These are phyloP conservation scores for Colletotrichum liriopes DNA, from an alignment of 2,329 filamentous ascomycete genomes.

Conservation along the genomic window DNA sequence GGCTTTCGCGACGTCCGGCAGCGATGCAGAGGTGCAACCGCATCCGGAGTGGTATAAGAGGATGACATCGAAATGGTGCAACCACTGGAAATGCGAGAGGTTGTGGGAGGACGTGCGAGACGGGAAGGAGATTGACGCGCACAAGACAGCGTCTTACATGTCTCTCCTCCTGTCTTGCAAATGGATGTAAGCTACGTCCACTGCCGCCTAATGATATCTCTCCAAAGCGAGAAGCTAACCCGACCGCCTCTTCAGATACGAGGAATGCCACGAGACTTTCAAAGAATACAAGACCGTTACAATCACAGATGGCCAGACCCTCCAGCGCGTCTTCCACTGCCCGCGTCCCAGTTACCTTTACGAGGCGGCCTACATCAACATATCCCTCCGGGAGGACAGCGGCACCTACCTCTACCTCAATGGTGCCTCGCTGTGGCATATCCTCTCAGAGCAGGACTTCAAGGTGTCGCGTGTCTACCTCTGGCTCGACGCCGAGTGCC, in stretches of 20 bases:
- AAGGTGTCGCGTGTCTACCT: slow-evolving; percentile 23
- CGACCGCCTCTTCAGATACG: slow-evolving; percentile 22
- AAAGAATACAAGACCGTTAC: slow-evolving; percentile 33
- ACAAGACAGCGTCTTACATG: slow-evolving; percentile 29
- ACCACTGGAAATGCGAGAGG: slow-evolving; percentile 44
- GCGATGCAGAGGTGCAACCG: slow-evolving; percentile 19
- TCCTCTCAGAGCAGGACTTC: slow-evolving; percentile 15
- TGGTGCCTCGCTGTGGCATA: slow-evolving; percentile 29
- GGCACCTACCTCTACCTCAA: slow-evolving; percentile 42
- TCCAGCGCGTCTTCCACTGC: slow-evolving; percentile 31
- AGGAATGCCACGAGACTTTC: slow-evolving; percentile 30
- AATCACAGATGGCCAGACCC: slow-evolving; percentile 38
- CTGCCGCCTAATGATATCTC: no score
- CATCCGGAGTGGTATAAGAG: slow-evolving; percentile 41
- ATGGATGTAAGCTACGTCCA: slow-evolving; percentile 29
- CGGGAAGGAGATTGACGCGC: slow-evolving; percentile 1
- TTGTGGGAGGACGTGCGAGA: slow-evolving; percentile 35
- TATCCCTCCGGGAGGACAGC: slow-evolving; percentile 41
- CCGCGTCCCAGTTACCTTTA: not conserved
- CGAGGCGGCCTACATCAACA: slow-evolving; percentile 30
- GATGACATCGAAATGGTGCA: slow-evolving; percentile 43
- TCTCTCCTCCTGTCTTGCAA: slow-evolving; percentile 41
- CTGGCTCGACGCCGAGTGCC: slow-evolving; percentile 43
- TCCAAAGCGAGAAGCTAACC: not conserved
- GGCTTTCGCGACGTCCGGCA: slow-evolving; percentile 11